Evolutionary conservation across 1,284 basidiomycete genomes (phyloP).

Genomic region (Cystobasidium slooffiae): DNA sequence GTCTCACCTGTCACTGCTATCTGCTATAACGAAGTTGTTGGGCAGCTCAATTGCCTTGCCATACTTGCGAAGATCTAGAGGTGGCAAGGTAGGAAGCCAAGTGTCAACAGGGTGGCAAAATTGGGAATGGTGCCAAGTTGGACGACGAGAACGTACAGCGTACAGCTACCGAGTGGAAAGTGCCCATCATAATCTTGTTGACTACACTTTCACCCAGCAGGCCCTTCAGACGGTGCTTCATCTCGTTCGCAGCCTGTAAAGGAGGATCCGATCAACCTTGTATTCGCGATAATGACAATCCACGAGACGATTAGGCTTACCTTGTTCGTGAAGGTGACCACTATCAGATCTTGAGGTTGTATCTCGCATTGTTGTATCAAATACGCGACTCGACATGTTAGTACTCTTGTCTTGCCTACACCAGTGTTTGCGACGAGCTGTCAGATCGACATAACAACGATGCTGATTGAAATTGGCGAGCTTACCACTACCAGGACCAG

Average conservation of each 20-base stretch:
- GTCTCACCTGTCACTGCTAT: constrained; percentile 76
- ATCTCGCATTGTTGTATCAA: constrained; percentile 62
- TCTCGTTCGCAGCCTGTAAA: constrained; percentile 86
- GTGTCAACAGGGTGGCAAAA: background rate
- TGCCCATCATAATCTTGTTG: constrained; percentile 64
- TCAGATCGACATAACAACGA: background rate
- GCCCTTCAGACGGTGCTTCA: constrained; percentile 72
- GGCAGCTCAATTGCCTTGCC: constrained; percentile 67
- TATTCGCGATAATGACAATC: too few species aligned
- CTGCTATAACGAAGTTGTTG: constrained; percentile 80
- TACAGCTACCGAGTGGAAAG: constrained; percentile 50
- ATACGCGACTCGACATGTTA: constrained; percentile 78
- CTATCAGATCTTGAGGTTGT: constrained; percentile 50
- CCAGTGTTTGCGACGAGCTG: constrained; percentile 4
- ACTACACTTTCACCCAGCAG: constrained; percentile 72
- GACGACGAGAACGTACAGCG: background rate
- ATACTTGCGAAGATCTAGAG: constrained; percentile 68
- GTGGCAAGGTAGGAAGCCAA: background rate
- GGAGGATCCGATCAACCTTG: background rate
- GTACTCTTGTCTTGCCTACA: constrained; percentile 64
- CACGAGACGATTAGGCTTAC: constrained; percentile 24
- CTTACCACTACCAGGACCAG: constrained; percentile 80
- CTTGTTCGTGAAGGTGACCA: constrained; percentile 58
- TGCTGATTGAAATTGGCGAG: constrained; percentile 56
- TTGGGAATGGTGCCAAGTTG: background rate